These are phyloP conservation scores for Cylindrodendrum hubeiense DNA, from an alignment of 2,329 filamentous ascomycete species.

Conservation along the genomic window DNA sequence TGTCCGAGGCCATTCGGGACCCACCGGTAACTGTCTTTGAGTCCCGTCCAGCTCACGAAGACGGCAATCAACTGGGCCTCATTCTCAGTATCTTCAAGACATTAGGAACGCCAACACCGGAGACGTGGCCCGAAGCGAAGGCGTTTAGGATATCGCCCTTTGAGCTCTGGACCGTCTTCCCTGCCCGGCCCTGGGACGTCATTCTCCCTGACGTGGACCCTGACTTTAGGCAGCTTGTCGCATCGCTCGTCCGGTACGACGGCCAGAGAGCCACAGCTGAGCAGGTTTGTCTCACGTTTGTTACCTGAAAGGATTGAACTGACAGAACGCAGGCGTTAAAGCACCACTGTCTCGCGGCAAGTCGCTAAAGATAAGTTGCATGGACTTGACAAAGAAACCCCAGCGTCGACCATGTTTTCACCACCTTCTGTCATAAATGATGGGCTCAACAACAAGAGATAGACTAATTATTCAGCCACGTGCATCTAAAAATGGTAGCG, in stretches of 20 bases:
- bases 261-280: constrained; percentile 75
- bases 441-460: too few species aligned
- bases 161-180: constrained; percentile 87
- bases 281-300: constrained; percentile 44
- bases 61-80: constrained; percentile 91
- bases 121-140: constrained; percentile 85
- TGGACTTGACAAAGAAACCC: neutral
- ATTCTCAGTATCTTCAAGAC: constrained; percentile 95
- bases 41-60: constrained; percentile 76
- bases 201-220: constrained; percentile 73
- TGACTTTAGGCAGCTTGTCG: constrained; percentile 74
- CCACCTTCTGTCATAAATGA: neutral
- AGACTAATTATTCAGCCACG: too few species aligned
- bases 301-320: constrained; percentile 6
- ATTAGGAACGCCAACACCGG: constrained; percentile 84
- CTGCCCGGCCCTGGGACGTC: constrained; percentile 74
- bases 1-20: constrained; percentile 77
- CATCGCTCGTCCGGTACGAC: constrained; percentile 78
- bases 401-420: neutral
- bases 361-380: neutral
- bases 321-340: constrained; percentile 36
- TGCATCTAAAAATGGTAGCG: too few species aligned
- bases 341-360: constrained; percentile 30
- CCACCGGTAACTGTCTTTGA: constrained; percentile 80
- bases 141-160: constrained; percentile 82